Base-by-base conservation (phyloP, 192 early-diverging fungal species). In the Coemansia reversa region DNA sequence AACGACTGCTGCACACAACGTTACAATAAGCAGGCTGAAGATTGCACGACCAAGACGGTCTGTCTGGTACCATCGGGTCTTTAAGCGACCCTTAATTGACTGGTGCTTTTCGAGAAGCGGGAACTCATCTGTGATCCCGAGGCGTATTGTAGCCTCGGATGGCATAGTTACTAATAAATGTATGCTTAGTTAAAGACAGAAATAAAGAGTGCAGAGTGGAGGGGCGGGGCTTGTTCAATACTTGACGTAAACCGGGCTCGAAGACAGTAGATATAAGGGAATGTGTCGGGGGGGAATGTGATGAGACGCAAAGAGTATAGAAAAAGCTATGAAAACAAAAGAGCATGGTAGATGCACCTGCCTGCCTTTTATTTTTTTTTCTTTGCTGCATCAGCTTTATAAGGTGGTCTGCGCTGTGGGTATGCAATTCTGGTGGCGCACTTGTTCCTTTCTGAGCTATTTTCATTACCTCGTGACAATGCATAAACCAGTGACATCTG, bases 11-110 rank as follows among this genome's bases (percentile, higher is more conserved):
- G 58, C 65, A 18, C 65, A 29, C 27, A 80, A 51, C 11, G 60
- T 65, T 24, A 68, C 52, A 28, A 62, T 55, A 19, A 80, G 45
- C 5, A 75, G 50, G 12, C 49, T 32, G n/a, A 65, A 69, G 12
- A 62, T 47, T 9, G 54, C 69, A n/a, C 72, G 65, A 51, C 60
- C 33, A 4, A 64, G n/a, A 9, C 72, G 65, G 77, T 80, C 77
- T 62, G 71, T 64, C 25, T 62, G 51, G 63, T 70, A 66, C 77
- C 77, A 80, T 20, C 65, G 55, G 7, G 57, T 28, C 25, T 49
- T 29, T 25, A 80, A 20, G 25, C 72, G 72, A 16, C 65, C 33
- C 28, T 42, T 54, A 27, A 65, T 45, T n/a, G 72, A 62, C 33
- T 33, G 58, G 22, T 60, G 30, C 30, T 50, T 48, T 9, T 22